Conservation (phyloP, 805 yeast genomes). For the Priceomyces melissophilus region DNA sequence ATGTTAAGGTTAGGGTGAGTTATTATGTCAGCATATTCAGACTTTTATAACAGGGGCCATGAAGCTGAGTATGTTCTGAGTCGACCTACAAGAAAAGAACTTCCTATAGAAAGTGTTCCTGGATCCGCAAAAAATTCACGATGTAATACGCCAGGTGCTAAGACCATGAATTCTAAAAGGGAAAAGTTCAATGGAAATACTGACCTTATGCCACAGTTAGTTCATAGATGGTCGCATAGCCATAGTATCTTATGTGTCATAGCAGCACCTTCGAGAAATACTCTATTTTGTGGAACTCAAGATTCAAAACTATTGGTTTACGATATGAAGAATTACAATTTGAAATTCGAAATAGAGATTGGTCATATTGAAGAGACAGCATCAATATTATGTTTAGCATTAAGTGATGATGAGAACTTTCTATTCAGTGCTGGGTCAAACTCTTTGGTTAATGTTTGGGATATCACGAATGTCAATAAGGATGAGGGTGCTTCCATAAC, state of each 20-base stretch:
- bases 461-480: slow-evolving; percentile 38
- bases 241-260: slow-evolving; percentile 72
- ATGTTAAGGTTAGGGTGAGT: neutral
- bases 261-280: slow-evolving; percentile 53
- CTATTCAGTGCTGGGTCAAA: slow-evolving; percentile 88
- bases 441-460: slow-evolving; percentile 85
- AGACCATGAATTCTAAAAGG: slow-evolving; percentile 12
- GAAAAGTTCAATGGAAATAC: slow-evolving; percentile 8
- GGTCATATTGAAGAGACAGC: slow-evolving; percentile 58
- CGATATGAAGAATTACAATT: slow-evolving; percentile 63
- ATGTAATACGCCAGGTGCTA: slow-evolving; percentile 22
- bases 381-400: slow-evolving; percentile 67
- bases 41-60: slow-evolving; percentile 16
- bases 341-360: slow-evolving; percentile 40
- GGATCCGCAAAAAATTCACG: slow-evolving; percentile 12
- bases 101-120: slow-evolving; percentile 27
- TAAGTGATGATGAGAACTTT: slow-evolving; percentile 50
- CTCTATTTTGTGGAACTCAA: slow-evolving; percentile 87
- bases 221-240: slow-evolving; percentile 75
- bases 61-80: slow-evolving; percentile 32
- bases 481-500: slow-evolving; percentile 9
- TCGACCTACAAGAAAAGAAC: slow-evolving; percentile 18
- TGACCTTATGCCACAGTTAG: slow-evolving; percentile 23
- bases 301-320: slow-evolving; percentile 72
- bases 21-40: slow-evolving; percentile 1